A percentile compares a stretch with the other conserved stretches of the same genome.
Conservation (phyloP, 352 stramenopile species). For the Pythium utonaiense region DNA sequence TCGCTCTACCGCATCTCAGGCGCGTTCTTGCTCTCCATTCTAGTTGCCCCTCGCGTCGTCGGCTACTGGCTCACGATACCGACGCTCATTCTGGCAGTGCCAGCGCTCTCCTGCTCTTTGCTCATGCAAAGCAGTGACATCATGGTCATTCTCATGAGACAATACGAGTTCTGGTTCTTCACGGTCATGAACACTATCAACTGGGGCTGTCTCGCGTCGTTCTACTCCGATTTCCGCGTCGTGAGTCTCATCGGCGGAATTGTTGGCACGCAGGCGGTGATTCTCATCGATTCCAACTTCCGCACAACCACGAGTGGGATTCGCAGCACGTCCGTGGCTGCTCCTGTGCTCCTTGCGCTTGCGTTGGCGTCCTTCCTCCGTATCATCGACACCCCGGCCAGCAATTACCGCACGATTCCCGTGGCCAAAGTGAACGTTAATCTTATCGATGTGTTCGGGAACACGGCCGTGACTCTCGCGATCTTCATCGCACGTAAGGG, state of each 20-base stretch:
- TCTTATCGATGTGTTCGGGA: slow-evolving; percentile 39
- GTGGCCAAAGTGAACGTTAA: slow-evolving; percentile 24
- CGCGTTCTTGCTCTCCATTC: background rate
- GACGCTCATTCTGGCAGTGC: slow-evolving; percentile 3
- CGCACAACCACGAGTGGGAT: slow-evolving; percentile 28
- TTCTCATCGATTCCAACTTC: slow-evolving; percentile 37
- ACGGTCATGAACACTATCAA: slow-evolving; percentile 27
- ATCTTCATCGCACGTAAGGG: slow-evolving; percentile 32
- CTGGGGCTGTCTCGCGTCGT: slow-evolving; percentile 28
- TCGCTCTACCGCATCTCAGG: slow-evolving; percentile 10
- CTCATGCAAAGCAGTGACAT: slow-evolving; percentile 31
- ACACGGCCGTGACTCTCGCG: slow-evolving; percentile 34
- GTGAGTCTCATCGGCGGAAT: slow-evolving; percentile 24
- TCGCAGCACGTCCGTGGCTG: slow-evolving; percentile 14
- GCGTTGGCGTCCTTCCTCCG: slow-evolving; percentile 19
- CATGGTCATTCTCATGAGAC: slow-evolving; percentile 17
- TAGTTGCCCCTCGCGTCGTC: background rate
- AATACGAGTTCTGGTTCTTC: slow-evolving; percentile 48
- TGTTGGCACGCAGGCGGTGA: slow-evolving; percentile 21
- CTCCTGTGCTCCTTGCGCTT: slow-evolving; percentile 20
- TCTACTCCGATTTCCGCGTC: slow-evolving; percentile 28
- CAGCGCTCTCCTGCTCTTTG: slow-evolving; percentile 7
- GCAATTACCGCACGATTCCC: slow-evolving; percentile 17
- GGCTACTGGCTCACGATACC: slow-evolving; percentile 6
- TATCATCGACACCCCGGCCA: slow-evolving; percentile 24